Evolutionary conservation across 768 basidiomycete species (phyloP).

Genomic region (Mycena alexandri): DNA sequence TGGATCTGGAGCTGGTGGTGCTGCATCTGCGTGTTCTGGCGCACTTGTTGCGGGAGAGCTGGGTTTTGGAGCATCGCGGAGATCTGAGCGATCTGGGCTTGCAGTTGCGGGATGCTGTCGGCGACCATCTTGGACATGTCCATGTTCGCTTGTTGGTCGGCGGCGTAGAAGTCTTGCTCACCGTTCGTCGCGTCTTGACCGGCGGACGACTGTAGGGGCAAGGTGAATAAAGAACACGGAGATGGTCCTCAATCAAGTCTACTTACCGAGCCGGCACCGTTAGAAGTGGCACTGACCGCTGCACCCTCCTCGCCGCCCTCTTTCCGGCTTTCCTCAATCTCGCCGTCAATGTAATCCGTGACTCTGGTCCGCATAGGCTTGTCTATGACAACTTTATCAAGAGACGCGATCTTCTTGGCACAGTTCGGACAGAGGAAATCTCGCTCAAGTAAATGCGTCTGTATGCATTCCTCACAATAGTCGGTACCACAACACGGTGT

Average conservation of each 20-base stretch:
- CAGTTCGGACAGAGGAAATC: conserved; percentile 96
- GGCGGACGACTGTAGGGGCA: conserved; percentile 32
- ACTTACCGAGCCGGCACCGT: conserved; percentile 54
- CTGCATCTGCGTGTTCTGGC: conserved; percentile 87
- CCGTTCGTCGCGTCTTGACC: conserved; percentile 41
- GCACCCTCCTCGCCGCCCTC: conserved; percentile 64
- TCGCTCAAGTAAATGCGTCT: conserved; percentile 92
- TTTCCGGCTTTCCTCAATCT: conserved; percentile 82
- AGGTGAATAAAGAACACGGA: background rate
- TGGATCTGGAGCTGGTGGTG: conserved; percentile 85
- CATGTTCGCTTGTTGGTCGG: conserved; percentile 75
- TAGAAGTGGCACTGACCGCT: conserved; percentile 38
- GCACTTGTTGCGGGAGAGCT: conserved; percentile 75
- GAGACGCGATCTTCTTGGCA: conserved; percentile 85
- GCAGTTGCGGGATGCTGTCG: conserved; percentile 83
- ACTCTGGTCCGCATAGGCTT: conserved; percentile 84
- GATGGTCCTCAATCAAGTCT: background rate
- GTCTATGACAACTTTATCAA: conserved; percentile 89
- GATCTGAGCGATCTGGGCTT: conserved; percentile 87
- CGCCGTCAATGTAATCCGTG: conserved; percentile 83
- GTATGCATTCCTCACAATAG: conserved; percentile 98
- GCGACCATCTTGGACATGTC: conserved; percentile 80
- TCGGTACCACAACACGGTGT: conserved; percentile 93
- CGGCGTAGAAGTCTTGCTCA: conserved; percentile 78
- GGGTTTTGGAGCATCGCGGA: conserved; percentile 85